These are phyloP conservation scores for Casuarina glauca DNA, from an alignment of 306 rosid species.

Conservation along the genomic window DNA sequence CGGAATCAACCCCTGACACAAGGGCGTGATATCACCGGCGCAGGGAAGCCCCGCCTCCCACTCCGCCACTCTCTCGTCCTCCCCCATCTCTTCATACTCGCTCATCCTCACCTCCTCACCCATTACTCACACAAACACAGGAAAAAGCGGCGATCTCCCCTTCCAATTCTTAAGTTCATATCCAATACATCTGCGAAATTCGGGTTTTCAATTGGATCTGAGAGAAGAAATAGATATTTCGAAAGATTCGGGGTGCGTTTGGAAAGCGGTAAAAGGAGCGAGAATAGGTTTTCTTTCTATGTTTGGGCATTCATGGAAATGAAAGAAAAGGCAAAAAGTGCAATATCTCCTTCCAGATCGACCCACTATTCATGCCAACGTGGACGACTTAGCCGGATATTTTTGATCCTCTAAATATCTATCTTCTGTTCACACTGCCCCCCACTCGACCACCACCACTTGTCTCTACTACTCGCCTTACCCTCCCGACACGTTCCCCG, in stretches of 20 bases:
- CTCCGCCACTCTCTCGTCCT: slow-evolving; percentile 44
- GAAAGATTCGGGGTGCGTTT: slow-evolving; percentile 26
- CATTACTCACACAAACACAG: slow-evolving; percentile 30
- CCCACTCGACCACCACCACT: background rate
- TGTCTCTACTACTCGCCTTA: background rate
- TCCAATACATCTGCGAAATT: background rate
- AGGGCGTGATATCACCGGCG: slow-evolving; percentile 63
- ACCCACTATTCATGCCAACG: slow-evolving; percentile 31
- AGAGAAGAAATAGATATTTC: slow-evolving; percentile 32
- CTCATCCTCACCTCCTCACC: slow-evolving; percentile 75
- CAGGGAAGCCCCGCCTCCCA: slow-evolving; percentile 84
- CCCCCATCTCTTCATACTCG: slow-evolving; percentile 31
- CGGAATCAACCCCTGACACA: slow-evolving; percentile 67
- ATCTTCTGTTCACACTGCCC: background rate
- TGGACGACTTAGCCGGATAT: slow-evolving; percentile 48
- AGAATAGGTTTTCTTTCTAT: background rate
- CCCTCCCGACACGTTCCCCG: background rate
- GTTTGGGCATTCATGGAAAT: background rate
- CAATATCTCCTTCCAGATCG: slow-evolving; percentile 44
- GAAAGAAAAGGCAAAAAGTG: slow-evolving; percentile 27
- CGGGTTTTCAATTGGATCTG: slow-evolving; percentile 24
- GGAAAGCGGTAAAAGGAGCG: slow-evolving; percentile 25
- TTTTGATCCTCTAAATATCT: slow-evolving; percentile 47
- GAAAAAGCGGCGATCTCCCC: background rate
- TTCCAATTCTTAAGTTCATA: background rate